A percentile compares a stretch with the other conserved stretches of the same genome.
Conservation (phyloP, 257 asterid genomes). For the Penstemon barbatus region DNA sequence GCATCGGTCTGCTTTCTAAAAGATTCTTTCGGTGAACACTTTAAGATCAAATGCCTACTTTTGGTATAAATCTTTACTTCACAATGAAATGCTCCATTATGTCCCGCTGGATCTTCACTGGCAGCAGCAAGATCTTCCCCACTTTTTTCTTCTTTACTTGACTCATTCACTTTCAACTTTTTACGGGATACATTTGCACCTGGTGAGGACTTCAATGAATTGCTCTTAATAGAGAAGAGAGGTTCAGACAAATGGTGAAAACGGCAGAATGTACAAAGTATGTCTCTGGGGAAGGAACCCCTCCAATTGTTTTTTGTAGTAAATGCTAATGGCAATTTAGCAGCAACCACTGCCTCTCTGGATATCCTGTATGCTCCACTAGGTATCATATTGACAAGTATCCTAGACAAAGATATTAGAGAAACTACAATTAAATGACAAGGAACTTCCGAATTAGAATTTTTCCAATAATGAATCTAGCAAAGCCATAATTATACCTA, state of each 20-base stretch:
- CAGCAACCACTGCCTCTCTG: constrained; percentile 77
- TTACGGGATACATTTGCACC: constrained; percentile 55
- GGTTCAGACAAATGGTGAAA: constrained; percentile 81
- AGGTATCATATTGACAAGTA: constrained; percentile 70
- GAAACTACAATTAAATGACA: constrained; percentile 10
- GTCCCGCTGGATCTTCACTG: constrained; percentile 32
- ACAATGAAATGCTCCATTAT: constrained; percentile 51
- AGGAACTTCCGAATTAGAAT: constrained; percentile 11
- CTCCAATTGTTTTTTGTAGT: constrained; percentile 78
- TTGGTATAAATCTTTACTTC: constrained; percentile 61
- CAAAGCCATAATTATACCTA: constrained; percentile 48
- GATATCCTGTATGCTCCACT: constrained; percentile 77
- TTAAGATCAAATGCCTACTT: constrained; percentile 57
- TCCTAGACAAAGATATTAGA: constrained; percentile 41
- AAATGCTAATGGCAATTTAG: constrained; percentile 69
- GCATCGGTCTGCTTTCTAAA: constrained; percentile 74
- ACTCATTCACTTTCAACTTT: constrained; percentile 53
- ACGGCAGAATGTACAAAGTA: constrained; percentile 77
- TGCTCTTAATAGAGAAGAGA: constrained; percentile 45
- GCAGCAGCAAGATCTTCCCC: constrained; percentile 33
- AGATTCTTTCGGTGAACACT: constrained; percentile 63
- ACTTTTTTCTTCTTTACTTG: constrained; percentile 37
- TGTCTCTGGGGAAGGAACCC: constrained; percentile 79
- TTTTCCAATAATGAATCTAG: constrained; percentile 19
- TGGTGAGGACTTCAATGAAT: constrained; percentile 32